Evolutionary conservation across 1,284 basidiomycete genomes (phyloP).

Genomic region (Leccinum pachyderme): DNA sequence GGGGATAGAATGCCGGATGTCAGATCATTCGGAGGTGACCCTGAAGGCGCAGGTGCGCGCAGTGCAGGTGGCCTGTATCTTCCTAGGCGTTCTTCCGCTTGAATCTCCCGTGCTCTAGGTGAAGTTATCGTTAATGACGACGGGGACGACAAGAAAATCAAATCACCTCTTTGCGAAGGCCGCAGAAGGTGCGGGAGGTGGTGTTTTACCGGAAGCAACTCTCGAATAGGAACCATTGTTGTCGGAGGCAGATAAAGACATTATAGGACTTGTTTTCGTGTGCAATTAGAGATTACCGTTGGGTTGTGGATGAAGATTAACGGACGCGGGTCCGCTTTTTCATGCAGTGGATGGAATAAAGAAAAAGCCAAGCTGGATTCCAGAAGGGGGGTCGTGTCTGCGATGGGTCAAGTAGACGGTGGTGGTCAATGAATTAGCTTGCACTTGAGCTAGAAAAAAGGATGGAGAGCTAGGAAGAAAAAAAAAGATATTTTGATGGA

Average conservation of each 20-base stretch:
- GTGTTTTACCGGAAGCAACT: slow-evolving; percentile 80
- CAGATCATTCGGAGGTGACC: slow-evolving; percentile 69
- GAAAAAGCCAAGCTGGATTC: slow-evolving; percentile 16
- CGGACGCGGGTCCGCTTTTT: slow-evolving; percentile 36
- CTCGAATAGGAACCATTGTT: slow-evolving; percentile 74
- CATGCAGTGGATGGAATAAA: slow-evolving; percentile 31
- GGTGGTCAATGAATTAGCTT: slow-evolving; percentile 33
- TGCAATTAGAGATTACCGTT: slow-evolving; percentile 80
- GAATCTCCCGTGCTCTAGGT: slow-evolving; percentile 74
- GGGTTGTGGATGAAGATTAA: slow-evolving; percentile 46
- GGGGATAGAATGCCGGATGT: slow-evolving; percentile 52
- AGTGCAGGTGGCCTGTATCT: slow-evolving; percentile 81
- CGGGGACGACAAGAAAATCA: slow-evolving; percentile 10
- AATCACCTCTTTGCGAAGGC: slow-evolving; percentile 81
- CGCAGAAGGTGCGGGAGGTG: slow-evolving; percentile 85
- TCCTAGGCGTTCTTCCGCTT: slow-evolving; percentile 67
- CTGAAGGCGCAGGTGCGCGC: slow-evolving; percentile 65
- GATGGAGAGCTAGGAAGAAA: slow-evolving; percentile 16
- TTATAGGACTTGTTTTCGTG: slow-evolving; percentile 66
- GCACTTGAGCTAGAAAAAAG: slow-evolving; percentile 26
- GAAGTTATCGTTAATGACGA: slow-evolving; percentile 16
- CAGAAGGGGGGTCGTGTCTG: slow-evolving; percentile 32
- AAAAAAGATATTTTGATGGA: slow-evolving; percentile 34
- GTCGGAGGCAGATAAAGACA: slow-evolving; percentile 84
- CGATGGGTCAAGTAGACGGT: slow-evolving; percentile 26